Evolutionary conservation across 2,329 filamentous ascomycete species (phyloP).

Genomic region (Alternaria sp.): DNA sequence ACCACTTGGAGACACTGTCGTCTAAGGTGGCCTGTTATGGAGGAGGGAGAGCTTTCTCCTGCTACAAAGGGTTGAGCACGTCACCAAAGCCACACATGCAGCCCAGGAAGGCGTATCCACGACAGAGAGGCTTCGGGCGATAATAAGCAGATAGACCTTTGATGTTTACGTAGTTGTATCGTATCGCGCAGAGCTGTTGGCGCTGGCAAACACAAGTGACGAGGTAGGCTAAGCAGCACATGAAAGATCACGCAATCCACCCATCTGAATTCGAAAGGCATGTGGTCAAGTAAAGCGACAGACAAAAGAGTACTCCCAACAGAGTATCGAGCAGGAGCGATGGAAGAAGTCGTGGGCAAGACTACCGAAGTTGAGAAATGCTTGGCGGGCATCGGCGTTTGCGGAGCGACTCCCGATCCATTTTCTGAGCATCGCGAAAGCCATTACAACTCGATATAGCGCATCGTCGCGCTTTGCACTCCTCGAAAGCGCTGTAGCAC

Average conservation of each 20-base stretch:
- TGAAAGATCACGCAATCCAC: neutral
- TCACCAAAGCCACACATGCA: neutral
- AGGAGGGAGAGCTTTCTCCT: neutral
- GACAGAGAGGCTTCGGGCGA: neutral
- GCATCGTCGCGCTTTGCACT: slow-evolving; percentile 4
- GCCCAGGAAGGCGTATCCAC: neutral
- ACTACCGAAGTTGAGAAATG: neutral
- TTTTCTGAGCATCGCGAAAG: slow-evolving; percentile 22
- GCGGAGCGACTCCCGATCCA: slow-evolving; percentile 19
- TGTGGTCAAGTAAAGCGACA: neutral
- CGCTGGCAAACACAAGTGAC: neutral
- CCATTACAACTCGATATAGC: neutral
- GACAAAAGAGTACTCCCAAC: neutral
- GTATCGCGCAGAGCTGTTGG: neutral
- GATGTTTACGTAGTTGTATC: neutral
- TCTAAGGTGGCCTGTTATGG: neutral
- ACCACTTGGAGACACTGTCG: neutral
- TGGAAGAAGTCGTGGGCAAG: neutral
- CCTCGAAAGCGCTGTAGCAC: neutral
- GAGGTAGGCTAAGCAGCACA: neutral
- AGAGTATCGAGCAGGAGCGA: neutral
- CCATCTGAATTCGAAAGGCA: neutral
- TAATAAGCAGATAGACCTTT: neutral
- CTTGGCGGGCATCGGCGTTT: slow-evolving; percentile 6
- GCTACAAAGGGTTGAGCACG: neutral